Conservation (phyloP, 164 flowering plant species). For the Echeveria elegans region DNA sequence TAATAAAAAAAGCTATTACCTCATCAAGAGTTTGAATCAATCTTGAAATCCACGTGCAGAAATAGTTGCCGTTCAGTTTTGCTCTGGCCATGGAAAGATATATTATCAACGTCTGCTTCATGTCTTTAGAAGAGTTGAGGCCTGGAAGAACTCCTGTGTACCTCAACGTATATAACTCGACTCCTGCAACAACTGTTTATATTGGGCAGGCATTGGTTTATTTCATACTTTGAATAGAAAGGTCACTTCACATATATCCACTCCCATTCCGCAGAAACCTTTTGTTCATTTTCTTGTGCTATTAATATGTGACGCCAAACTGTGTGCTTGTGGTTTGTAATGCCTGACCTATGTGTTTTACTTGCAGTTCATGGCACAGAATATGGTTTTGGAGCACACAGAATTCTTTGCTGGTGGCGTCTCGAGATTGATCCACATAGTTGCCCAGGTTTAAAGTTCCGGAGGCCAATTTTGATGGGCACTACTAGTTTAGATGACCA, state of each 20-base stretch:
- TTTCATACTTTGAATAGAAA: constrained; percentile 7
- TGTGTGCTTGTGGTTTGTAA: no score
- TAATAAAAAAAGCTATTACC: no score
- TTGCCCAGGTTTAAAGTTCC: constrained; percentile 18
- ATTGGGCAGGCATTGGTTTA: constrained; percentile 9
- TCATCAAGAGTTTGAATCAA: no score
- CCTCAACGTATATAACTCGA: constrained; percentile 8
- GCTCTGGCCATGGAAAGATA: neutral
- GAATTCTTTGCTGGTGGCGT: constrained; percentile 14
- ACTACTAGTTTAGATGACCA: neutral
- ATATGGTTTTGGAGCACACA: constrained; percentile 11
- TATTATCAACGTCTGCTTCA: neutral
- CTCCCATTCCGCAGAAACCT: neutral
- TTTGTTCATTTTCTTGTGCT: neutral
- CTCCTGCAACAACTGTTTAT: neutral
- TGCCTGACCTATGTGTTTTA: neutral
- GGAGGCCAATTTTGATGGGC: constrained; percentile 18
- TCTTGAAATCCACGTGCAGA: neutral
- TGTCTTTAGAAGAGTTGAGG: neutral
- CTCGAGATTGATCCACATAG: constrained; percentile 18
- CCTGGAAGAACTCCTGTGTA: constrained; percentile 8
- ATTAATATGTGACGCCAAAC: no score
- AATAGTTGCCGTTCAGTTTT: neutral
- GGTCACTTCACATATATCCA: no score
- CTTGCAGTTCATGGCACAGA: constrained; percentile 15